Evolutionary conservation across 257 asterid species (phyloP).

Genomic region (Solanum neorickii): DNA sequence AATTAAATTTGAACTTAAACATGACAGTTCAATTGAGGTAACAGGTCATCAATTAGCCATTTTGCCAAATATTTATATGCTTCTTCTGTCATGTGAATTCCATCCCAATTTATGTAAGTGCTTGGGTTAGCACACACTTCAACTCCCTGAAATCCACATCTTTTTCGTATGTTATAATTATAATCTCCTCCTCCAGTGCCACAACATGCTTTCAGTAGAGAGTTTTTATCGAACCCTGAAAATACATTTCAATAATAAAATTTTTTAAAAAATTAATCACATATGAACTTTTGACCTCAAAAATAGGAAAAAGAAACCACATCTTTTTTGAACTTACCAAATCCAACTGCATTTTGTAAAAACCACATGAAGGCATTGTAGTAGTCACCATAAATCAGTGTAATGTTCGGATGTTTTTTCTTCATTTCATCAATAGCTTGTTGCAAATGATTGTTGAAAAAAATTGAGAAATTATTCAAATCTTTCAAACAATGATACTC

Average conservation of each 20-base stretch:
- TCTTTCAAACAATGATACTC: neutral
- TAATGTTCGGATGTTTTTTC: neutral
- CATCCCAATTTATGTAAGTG: neutral
- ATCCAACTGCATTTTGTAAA: neutral
- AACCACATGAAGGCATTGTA: slow-evolving; percentile 1
- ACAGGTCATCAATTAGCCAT: neutral
- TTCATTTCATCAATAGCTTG: neutral
- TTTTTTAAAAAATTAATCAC: too few relatives aligned
- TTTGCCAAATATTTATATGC: neutral
- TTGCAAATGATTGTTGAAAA: neutral
- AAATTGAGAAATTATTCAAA: neutral
- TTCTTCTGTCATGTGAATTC: neutral
- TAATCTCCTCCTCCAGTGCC: neutral
- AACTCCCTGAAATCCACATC: neutral
- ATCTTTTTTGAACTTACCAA: neutral
- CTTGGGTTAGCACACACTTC: neutral
- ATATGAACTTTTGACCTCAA: too few relatives aligned
- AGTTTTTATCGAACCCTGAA: neutral
- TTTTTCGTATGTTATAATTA: neutral
- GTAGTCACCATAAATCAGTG: neutral
- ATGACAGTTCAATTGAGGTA: neutral
- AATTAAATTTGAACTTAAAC: neutral
- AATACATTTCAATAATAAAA: neutral
- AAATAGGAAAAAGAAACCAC: neutral
- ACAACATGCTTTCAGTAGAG: neutral